These are phyloP conservation scores for Aspergillus pseudoglaucus DNA, from an alignment of 2,329 filamentous ascomycete species.

Conservation along the genomic window DNA sequence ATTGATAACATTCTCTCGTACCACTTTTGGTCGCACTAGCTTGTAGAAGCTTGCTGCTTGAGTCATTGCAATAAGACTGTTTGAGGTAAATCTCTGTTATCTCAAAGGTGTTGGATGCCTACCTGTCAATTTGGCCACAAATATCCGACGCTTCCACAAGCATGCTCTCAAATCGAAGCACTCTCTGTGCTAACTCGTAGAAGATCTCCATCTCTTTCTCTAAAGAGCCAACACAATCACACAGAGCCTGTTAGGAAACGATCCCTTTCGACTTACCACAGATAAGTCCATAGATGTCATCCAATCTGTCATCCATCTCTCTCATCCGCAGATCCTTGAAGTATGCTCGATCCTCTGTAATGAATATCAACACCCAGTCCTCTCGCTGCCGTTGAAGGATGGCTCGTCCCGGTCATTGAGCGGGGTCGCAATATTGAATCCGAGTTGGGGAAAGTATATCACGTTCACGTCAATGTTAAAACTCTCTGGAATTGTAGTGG, in stretches of 20 bases:
- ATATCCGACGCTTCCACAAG: slow-evolving; percentile 67
- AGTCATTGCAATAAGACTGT: slow-evolving; percentile 69
- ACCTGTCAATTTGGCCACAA: slow-evolving; percentile 76
- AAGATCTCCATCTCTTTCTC: slow-evolving; percentile 87
- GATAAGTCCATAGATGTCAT: slow-evolving; percentile 79
- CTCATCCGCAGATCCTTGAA: slow-evolving; percentile 82
- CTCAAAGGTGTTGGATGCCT: slow-evolving; percentile 1
- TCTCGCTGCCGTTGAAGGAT: slow-evolving; percentile 60
- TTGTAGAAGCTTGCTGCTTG: slow-evolving; percentile 69
- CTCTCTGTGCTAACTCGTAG: slow-evolving; percentile 63
- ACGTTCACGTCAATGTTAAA: slow-evolving; percentile 59
- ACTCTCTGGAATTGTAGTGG: slow-evolving; percentile 54
- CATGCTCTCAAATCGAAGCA: slow-evolving; percentile 62
- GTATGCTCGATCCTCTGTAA: slow-evolving; percentile 63
- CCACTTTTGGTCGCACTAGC: slow-evolving; percentile 64
- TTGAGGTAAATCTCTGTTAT: slow-evolving; percentile 11
- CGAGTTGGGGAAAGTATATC: slow-evolving; percentile 84
- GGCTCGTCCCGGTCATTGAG: slow-evolving; percentile 55
- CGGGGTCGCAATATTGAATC: slow-evolving; percentile 74
- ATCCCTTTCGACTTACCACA: slow-evolving; percentile 52
- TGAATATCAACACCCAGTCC: slow-evolving; percentile 72
- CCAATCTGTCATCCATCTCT: slow-evolving; percentile 72
- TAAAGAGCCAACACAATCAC: slow-evolving; percentile 20
- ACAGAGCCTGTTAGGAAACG: not conserved
- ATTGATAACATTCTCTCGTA: slow-evolving; percentile 59